Conservation (phyloP, 768 basidiomycete genomes). For the Podaxis carcinomalis region DNA sequence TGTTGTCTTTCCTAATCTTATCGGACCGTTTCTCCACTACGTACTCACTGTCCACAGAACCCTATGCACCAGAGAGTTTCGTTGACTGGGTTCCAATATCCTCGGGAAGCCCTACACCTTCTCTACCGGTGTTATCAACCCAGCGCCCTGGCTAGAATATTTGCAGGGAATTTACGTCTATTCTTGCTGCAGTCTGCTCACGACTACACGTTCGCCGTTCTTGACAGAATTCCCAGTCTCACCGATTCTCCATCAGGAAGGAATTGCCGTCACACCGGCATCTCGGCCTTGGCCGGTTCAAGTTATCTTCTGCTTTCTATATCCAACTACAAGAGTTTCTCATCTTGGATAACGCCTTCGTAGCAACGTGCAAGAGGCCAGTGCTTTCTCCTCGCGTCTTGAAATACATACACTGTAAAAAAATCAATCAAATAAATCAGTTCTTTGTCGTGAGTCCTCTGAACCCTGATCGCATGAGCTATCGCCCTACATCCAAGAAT, state of each 20-base stretch:
- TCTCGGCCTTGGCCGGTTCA: conserved; percentile 7
- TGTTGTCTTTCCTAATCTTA: conserved; percentile 14
- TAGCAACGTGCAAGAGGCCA: background rate
- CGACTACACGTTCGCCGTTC: conserved; percentile 9
- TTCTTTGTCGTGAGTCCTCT: background rate
- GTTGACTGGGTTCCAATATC: background rate
- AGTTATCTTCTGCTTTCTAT: background rate
- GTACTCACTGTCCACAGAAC: background rate
- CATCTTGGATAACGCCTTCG: background rate
- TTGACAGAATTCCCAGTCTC: conserved; percentile 18
- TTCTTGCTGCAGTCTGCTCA: conserved; percentile 1
- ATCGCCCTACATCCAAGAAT: background rate
- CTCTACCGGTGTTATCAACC: background rate
- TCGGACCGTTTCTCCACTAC: background rate
- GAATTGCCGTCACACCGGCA: conserved; percentile 8
- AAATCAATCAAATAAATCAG: background rate
- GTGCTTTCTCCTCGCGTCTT: background rate
- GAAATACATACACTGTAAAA: background rate
- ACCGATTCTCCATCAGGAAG: conserved; percentile 19
- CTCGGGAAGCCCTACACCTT: background rate
- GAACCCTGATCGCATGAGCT: background rate
- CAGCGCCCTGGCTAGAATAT: conserved; percentile 3
- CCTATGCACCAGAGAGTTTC: background rate
- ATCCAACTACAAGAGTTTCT: background rate
- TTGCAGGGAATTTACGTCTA: background rate